A percentile compares a stretch with the other conserved stretches of the same genome.
These are phyloP conservation scores for Rhodotorula toruloides DNA, from an alignment of 768 basidiomycete genomes.

Conservation along the genomic window DNA sequence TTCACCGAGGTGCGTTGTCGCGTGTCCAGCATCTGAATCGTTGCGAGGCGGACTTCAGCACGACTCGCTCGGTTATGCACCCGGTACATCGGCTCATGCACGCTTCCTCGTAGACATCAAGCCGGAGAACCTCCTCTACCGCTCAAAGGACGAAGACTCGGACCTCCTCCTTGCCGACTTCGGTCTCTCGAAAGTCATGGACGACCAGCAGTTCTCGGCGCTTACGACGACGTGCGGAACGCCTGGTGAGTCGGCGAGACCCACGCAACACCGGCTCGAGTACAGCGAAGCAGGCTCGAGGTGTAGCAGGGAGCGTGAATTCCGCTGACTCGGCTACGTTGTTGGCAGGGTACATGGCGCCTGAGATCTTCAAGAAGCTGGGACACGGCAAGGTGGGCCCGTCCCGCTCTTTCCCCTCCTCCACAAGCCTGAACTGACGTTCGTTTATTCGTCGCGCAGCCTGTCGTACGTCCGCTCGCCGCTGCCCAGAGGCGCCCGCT, in stretches of 20 bases:
- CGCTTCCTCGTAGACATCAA: no score
- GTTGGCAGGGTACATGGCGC: slow-evolving; percentile 34
- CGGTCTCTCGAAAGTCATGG: slow-evolving; percentile 75
- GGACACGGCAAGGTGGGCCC: slow-evolving; percentile 72
- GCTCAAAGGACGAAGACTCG: slow-evolving; percentile 76
- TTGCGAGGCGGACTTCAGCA: no score
- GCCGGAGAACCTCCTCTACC: slow-evolving; percentile 96
- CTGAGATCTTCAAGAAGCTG: slow-evolving; percentile 60
- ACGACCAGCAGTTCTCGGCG: slow-evolving; percentile 76
- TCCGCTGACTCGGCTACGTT: no score
- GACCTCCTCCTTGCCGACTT: slow-evolving; percentile 98
- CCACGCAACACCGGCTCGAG: no score
- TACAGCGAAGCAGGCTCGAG: no score
- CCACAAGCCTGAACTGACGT: background rate
- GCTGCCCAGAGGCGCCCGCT: no score
- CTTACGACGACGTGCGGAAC: slow-evolving; percentile 96
- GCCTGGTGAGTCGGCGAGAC: slow-evolving; percentile 44
- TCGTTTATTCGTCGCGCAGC: background rate
- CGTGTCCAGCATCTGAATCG: no score
- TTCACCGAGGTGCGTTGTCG: slow-evolving; percentile 58
- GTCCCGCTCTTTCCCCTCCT: no score
- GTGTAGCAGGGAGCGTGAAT: no score
- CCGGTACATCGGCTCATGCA: no score
- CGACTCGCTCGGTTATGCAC: background rate
- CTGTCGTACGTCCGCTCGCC: slow-evolving; percentile 14